These are phyloP conservation scores for Tuber calosporum DNA, from an alignment of 495 filamentous ascomycete genomes.

Conservation along the genomic window DNA sequence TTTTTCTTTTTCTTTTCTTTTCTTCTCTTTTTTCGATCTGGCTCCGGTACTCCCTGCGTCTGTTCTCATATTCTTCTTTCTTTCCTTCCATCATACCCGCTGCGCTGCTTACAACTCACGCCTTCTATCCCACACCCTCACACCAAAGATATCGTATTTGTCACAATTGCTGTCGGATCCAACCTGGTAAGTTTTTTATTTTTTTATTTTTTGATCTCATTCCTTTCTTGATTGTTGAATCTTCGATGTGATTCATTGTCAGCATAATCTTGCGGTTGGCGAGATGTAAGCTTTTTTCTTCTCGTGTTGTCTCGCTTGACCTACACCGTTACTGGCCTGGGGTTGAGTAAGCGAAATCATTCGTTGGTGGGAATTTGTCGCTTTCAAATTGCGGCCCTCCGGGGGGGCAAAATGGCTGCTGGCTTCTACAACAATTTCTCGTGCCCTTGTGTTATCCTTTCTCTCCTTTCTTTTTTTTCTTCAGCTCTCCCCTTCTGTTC, in stretches of 20 bases:
- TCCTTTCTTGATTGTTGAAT: background rate
- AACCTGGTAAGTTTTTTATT: conserved; percentile 1
- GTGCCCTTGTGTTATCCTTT: background rate
- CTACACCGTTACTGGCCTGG: background rate
- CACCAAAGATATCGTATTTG: background rate
- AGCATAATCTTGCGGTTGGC: background rate
- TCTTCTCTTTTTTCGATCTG: background rate
- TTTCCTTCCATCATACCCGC: conserved; percentile 1
- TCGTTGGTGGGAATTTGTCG: background rate
- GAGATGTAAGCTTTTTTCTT: background rate
- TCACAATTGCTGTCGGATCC: background rate
- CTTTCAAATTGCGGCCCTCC: background rate
- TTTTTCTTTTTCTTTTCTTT: background rate
- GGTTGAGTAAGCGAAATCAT: background rate
- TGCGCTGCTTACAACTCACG: background rate
- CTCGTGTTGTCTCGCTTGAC: background rate
- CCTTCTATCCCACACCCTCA: background rate
- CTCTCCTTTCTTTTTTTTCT: background rate
- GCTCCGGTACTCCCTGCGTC: background rate
- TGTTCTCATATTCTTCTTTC: background rate
- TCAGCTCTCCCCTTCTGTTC: background rate
- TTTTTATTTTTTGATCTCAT: background rate
- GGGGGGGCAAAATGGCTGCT: background rate
- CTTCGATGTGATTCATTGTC: background rate
- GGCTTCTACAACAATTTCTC: background rate